phyloP scores from a whole-genome alignment of 176 grass and related monocot genomes.

The Musa schizocarpa region DNA sequence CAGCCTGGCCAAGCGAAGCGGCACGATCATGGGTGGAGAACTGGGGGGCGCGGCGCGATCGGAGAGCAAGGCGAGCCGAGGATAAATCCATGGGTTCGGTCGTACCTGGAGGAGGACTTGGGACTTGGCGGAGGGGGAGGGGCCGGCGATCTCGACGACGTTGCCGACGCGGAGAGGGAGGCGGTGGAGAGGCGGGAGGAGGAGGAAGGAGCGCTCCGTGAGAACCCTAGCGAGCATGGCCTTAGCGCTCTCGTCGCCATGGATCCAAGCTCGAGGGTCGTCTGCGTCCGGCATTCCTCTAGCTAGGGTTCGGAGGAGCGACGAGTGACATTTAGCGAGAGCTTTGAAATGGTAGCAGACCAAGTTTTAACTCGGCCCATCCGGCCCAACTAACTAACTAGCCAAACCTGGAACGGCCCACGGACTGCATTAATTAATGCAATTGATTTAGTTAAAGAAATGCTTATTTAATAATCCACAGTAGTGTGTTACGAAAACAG shows the following conservation, averaged over 20 bases:
- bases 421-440: too few species aligned
- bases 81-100: neutral
- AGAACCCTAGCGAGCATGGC: constrained; percentile 50
- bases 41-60: neutral
- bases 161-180: constrained; percentile 73
- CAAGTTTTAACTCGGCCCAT: too few species aligned
- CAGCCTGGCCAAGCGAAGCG: constrained; percentile 30
- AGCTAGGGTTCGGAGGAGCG: constrained; percentile 26
- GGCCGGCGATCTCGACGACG: constrained; percentile 79
- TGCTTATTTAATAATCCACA: too few species aligned
- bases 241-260: constrained; percentile 55
- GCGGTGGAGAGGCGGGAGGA: constrained; percentile 73
- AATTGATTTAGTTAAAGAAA: too few species aligned
- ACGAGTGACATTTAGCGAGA: neutral
- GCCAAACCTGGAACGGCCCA: too few species aligned
- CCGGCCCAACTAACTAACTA: too few species aligned
- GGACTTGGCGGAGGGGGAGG: constrained; percentile 77
- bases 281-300: constrained; percentile 9
- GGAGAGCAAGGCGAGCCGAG: neutral
- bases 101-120: constrained; percentile 70
- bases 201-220: constrained; percentile 45
- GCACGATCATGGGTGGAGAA: neutral
- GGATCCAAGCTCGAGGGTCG: constrained; percentile 43
- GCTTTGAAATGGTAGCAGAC: too few species aligned
- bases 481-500: too few species aligned